phyloP scores from a whole-genome alignment of 768 basidiomycete genomes.

The Boletales sp. region DNA sequence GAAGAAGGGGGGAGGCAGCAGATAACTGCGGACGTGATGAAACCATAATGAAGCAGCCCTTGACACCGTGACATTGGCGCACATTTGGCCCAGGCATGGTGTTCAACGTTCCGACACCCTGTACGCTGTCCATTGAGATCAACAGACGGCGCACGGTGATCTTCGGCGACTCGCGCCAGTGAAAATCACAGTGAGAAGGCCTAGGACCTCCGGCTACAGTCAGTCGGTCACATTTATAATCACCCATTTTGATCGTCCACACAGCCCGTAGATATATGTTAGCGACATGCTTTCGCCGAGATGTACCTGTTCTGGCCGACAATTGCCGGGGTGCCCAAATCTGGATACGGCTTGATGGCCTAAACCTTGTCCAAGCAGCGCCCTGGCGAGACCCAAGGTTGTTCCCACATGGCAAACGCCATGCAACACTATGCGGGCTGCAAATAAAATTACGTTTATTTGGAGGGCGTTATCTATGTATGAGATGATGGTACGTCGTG shows the following conservation, averaged over 20 bases:
- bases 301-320: constrained; percentile 15
- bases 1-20: constrained; percentile 4
- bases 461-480: constrained; percentile 20
- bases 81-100: constrained; percentile 6
- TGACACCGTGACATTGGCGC: constrained; percentile 1
- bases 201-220: constrained; percentile 3
- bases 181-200: constrained; percentile 11
- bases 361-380: constrained; percentile 16
- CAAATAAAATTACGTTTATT: constrained; percentile 31
- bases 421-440: constrained; percentile 25
- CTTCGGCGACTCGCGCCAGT: constrained; percentile 7
- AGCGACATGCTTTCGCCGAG: constrained; percentile 13
- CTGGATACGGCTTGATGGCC: constrained; percentile 19
- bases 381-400: constrained; percentile 13
- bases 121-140: constrained; percentile 8
- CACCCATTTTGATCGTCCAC: constrained; percentile 11
- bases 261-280: constrained; percentile 16
- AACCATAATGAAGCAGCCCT: constrained; percentile 3
- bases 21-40: constrained; percentile 10
- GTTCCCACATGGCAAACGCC: constrained; percentile 23
- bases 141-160: constrained; percentile 2
- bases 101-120: neutral
- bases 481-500: constrained; percentile 18
- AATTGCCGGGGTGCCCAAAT: constrained; percentile 18
- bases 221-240: constrained; percentile 16